Conservation (phyloP, 345 rosid genomes). For the Geranium rotundifolium region DNA sequence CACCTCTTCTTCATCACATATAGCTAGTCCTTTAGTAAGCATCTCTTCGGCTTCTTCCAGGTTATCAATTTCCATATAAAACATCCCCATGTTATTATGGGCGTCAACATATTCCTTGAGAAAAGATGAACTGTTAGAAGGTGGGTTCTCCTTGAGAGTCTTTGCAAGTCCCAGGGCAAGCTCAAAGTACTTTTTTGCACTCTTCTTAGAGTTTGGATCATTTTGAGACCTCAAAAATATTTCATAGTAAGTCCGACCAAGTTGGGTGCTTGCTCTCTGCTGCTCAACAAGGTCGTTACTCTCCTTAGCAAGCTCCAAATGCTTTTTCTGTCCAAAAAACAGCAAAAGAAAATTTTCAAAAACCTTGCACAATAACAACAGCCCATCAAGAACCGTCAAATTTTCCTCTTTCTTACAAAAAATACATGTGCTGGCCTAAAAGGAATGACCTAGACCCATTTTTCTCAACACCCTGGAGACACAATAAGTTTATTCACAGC, state of each 20-base stretch:
- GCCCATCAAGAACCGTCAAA: neutral
- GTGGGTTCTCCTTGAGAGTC: constrained; percentile 55
- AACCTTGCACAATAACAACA: neutral
- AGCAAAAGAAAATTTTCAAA: neutral
- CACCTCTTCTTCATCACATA: constrained; percentile 90
- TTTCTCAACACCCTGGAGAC: neutral
- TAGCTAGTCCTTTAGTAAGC: constrained; percentile 54
- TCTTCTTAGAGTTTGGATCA: constrained; percentile 52
- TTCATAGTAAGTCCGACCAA: constrained; percentile 87
- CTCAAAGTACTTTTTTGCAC: constrained; percentile 79
- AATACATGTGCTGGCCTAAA: neutral
- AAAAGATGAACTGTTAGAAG: constrained; percentile 41
- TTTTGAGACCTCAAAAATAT: constrained; percentile 44
- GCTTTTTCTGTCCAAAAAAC: constrained; percentile 50
- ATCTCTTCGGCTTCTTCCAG: constrained; percentile 45
- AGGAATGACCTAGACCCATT: neutral
- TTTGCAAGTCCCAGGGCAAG: constrained; percentile 68
- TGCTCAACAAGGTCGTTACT: constrained; percentile 64
- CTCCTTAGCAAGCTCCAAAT: constrained; percentile 77
- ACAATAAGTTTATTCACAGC: neutral
- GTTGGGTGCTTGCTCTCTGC: constrained; percentile 86
- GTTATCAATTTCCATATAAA: constrained; percentile 79
- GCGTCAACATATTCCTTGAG: constrained; percentile 84
- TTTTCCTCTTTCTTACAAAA: too few relatives aligned
- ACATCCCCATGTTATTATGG: constrained; percentile 86